Evolutionary conservation across 1,284 basidiomycete genomes (phyloP), one percentile per base, ranked within the genome.

Genomic region (Wolfiporia cocos): DNA sequence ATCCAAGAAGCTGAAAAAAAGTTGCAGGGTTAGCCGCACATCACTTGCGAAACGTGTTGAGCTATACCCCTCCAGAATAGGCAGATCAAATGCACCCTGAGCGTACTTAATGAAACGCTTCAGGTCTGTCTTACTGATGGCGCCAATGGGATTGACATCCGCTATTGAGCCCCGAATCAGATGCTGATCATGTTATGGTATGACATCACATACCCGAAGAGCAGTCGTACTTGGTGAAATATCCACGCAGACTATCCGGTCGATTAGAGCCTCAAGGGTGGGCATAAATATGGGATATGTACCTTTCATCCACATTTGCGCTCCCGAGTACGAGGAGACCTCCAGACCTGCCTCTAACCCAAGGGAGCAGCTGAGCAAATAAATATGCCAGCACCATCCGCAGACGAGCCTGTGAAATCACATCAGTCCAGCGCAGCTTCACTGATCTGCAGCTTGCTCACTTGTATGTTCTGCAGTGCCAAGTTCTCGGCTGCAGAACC

Each of bases 271-370:
- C 19, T 11, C 20, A 14, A 22, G n/a, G 19, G 15, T 4, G 22
- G 41, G 15, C 36, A 20, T 29, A 38, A 7, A 21, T 31, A 20
- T 22, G 37, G 3, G 12, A 30, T 17, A 14, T 15, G 26, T 46
- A 86, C 86, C 88, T 94, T 69, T 99, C 96, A 58, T 99, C 96
- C 7, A 99, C 96, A 58, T 99, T 99, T 17, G 96, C 94, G 50
- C 90, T 94, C 4, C 96, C 95, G 9, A 99, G 74, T 1, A 99
- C 96, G 21, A 99, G 78, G 21, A 99, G 65, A 2, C 92, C 90
- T 6, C 96, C 95, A 37, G 67, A 65, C 55, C 80, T 78, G 0
- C 92, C 92, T 46, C 95, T 71, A 0, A 88, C 89, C 88, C 92
- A 98, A 1, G 93, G 96, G 21, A 97, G 67, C 4, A 99, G 78